Base-by-base conservation (phyloP, 129 eudicot genomes). In the Silybum marianum region DNA sequence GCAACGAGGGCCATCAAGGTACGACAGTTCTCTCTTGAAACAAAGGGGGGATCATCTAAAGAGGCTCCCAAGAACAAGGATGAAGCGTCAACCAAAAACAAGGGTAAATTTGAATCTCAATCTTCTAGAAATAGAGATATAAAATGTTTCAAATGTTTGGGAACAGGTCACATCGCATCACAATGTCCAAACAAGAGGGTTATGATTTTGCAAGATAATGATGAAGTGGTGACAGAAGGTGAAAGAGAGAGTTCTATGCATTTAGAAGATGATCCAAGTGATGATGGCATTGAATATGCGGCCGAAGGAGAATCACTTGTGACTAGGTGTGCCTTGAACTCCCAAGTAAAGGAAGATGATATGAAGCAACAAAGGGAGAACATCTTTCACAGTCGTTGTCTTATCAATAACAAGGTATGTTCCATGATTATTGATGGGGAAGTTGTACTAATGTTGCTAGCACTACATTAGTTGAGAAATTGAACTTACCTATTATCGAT, bases 101-200 rank as follows among this genome's bases (percentile, higher is more conserved):
- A n/a, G 28, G 70, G 70, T n/a, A 65, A 65, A 19, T 6, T 24
- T 65, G 70, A 65, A 9, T 65, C 26, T 11, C 70, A 65, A 65
- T 0, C 70, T n/a, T 65, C 70, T 19, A 65, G 70, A 65, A 65
- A n/a, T 65, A 65, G 70, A 65, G 70, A 65, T 65, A 24, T 65
- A 19, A 65, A 65, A 65, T 65, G 70, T 24, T 65, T 65, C 3
- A 65, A 65, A 24, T 65, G 25, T 3, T 65, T 65, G 70, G 70
- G 70, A 65, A 65, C 2, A 65, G 26, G 70, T 65, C n/a, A n/a
- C n/a, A 65, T n/a, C 6, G 70, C 70, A 9, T n/a, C 10, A n/a
- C 70, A 65, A 65, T 65, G 70, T 24, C 70, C 25, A 65, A 65
- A 65, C 10, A 19, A 65, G 14, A 65, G 28, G 70, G 28, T 19